phyloP scores from a whole-genome alignment of 495 filamentous ascomycete genomes.

The Penicillium atrosanguineum region DNA sequence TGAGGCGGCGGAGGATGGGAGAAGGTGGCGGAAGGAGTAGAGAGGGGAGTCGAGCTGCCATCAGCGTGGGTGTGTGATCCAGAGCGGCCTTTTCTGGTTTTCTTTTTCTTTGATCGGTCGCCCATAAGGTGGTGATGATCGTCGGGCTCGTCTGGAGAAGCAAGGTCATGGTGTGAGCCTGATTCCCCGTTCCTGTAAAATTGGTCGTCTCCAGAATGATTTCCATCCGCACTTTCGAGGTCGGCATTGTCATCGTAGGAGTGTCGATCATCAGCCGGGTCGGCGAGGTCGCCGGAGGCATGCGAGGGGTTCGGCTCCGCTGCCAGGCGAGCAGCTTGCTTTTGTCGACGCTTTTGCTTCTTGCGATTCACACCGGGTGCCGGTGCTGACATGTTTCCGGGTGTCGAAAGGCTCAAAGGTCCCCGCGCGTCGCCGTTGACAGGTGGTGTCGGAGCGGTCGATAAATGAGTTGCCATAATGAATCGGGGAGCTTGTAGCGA shows the following conservation, averaged over 20 bases:
- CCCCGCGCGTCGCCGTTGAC: constrained; percentile 35
- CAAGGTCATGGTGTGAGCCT: constrained; percentile 8
- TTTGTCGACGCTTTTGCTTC: constrained; percentile 83
- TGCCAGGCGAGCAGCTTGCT: constrained; percentile 69
- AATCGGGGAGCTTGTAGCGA: constrained; percentile 20
- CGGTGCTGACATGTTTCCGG: constrained; percentile 34
- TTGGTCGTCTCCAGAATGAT: constrained; percentile 16
- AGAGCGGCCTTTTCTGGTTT: constrained; percentile 37
- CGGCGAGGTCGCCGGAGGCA: constrained; percentile 20
- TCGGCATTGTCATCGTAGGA: constrained; percentile 32
- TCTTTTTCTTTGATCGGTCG: constrained; percentile 50
- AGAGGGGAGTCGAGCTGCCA: constrained; percentile 42
- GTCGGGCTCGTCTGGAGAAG: constrained; percentile 11
- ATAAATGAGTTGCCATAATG: constrained; percentile 34
- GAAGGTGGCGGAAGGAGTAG: constrained; percentile 38
- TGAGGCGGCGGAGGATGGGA: constrained; percentile 42
- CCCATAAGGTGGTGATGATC: constrained; percentile 12
- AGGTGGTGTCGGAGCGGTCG: constrained; percentile 33
- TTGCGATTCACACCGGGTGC: constrained; percentile 69
- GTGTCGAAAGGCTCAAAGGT: constrained; percentile 24
- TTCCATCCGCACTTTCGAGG: constrained; percentile 21
- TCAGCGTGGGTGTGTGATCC: constrained; percentile 36
- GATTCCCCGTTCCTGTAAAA: constrained; percentile 17
- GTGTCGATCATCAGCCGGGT: constrained; percentile 23
- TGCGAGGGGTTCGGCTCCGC: constrained; percentile 43